Conservation (phyloP, 2,329 filamentous ascomycete genomes). For the Sclerotinia borealis region DNA sequence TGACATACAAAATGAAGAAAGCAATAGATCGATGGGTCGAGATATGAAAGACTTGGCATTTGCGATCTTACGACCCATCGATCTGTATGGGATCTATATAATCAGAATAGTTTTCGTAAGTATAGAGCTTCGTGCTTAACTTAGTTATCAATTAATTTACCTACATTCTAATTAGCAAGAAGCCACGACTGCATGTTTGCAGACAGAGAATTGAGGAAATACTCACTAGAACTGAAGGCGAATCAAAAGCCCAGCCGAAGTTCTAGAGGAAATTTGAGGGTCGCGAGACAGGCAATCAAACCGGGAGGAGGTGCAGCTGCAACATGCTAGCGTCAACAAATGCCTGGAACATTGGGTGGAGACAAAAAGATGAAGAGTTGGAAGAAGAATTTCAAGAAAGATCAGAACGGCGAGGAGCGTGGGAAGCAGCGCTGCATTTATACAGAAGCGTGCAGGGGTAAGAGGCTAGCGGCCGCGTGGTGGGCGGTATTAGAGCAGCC, state of each 20-base stretch:
- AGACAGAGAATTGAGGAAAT: too few species aligned
- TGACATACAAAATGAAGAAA: too few species aligned
- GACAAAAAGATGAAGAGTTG: neutral
- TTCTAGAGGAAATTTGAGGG: too few species aligned
- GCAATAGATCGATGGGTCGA: too few species aligned
- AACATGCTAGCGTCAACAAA: neutral
- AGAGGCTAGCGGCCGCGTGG: neutral
- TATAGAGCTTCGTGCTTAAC: too few species aligned
- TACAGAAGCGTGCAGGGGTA: neutral
- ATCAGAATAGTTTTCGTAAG: too few species aligned
- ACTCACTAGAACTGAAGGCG: too few species aligned
- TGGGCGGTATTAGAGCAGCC: neutral
- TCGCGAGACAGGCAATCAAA: neutral
- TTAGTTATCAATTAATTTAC: too few species aligned
- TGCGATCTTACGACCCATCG: too few species aligned
- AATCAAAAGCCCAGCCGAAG: too few species aligned
- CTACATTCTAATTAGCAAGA: neutral
- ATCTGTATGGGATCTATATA: too few species aligned
- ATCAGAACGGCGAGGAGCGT: neutral
- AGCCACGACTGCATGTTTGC: neutral
- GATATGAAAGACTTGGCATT: too few species aligned
- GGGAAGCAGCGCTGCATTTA: neutral
- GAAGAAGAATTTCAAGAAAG: neutral
- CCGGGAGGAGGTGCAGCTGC: neutral
- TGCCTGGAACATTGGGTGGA: neutral